phyloP scores from a whole-genome alignment of 164 flowering plant genomes.

The Vitis labrusca region DNA sequence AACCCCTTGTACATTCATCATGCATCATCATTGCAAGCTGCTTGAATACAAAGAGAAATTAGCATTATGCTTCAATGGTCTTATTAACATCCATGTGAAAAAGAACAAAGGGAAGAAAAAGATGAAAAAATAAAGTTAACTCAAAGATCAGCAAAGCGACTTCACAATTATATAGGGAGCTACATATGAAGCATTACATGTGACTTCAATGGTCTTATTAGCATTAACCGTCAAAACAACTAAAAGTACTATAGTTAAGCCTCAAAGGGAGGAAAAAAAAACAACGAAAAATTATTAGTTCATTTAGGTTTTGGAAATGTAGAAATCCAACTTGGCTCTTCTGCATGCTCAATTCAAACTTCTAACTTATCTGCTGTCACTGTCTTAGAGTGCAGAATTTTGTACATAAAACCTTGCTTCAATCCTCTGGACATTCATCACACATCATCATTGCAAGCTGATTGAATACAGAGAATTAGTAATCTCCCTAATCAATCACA shows the following conservation, averaged over 20 bases:
- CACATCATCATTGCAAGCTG: slow-evolving; percentile 72
- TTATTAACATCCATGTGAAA: not conserved
- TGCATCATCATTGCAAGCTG: slow-evolving; percentile 46
- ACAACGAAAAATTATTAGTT: not conserved
- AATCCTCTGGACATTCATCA: slow-evolving; percentile 42
- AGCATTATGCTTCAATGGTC: slow-evolving; percentile 13
- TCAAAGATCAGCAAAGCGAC: no score
- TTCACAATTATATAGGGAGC: no score
- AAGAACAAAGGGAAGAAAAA: no score
- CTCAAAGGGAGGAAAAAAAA: not conserved
- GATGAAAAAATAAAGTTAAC: no score
- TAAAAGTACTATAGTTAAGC: not conserved
- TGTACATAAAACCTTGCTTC: slow-evolving; percentile 30
- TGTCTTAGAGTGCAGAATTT: slow-evolving; percentile 27
- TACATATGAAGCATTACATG: no score
- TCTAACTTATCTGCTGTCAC: slow-evolving; percentile 30
- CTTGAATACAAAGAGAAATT: slow-evolving; percentile 23
- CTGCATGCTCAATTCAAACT: slow-evolving; percentile 28
- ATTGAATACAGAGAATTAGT: slow-evolving; percentile 38
- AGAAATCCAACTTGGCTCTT: slow-evolving; percentile 23
- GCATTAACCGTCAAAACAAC: not conserved
- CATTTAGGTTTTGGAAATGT: slow-evolving; percentile 20
- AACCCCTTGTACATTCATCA: slow-evolving; percentile 27
- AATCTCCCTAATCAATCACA: slow-evolving; percentile 10
- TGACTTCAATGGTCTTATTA: not conserved